Base-by-base conservation (phyloP, 176 grass and related monocot species). In the Hordeum marinum region DNA sequence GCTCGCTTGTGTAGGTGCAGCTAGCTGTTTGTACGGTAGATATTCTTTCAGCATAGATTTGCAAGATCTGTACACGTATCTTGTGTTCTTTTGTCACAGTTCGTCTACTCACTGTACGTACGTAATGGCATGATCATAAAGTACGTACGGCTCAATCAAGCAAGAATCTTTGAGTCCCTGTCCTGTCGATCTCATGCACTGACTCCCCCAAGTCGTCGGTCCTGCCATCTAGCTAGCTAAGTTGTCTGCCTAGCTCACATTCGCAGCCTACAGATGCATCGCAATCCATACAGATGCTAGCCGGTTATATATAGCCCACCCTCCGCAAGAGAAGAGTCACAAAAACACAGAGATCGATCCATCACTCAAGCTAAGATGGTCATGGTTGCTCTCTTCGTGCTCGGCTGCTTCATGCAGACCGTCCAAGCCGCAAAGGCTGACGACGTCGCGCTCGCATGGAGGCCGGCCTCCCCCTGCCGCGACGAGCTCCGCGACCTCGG, bases 401-500 rank as follows among this genome's bases (percentile, higher is more conserved):
- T 72, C 57, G 57, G 15, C 77, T 45, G 54, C 42, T 13, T 57
- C 4, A 24, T 73, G 32, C 45, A 21, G 12, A 29, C 45, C 37
- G 31, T 40, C 59, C 36, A 37, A 10, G 21, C 54, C 3, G 7
- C 71, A 29, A 9, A 7, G 17, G 13, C 71, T 29, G 13, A 50
- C 11, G 39, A 43, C 29, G 18, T 40, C 3, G 11, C 61, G 7
- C 36, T 27, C 4, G 26, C 27, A 39, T 78, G 48, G 72, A 25
- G 12, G 24, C 12, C 81, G 18, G 0, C 10, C 50, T 9, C 63
- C 8, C 54, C 68, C 21, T 31, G 34, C 25, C 42, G 40, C 11
- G 66, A 89, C 58, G 84, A 70, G 41, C 82, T 94, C 37, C 32
- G 31, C 3, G 27, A 40, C 82, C 35, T 71, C 17, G 85, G 80